Percentiles rank a stretch among this genome's conserved stretches.
Evolutionary conservation across 148 eudicot species (phyloP).

Genomic region (Chenopodium quinoa): DNA sequence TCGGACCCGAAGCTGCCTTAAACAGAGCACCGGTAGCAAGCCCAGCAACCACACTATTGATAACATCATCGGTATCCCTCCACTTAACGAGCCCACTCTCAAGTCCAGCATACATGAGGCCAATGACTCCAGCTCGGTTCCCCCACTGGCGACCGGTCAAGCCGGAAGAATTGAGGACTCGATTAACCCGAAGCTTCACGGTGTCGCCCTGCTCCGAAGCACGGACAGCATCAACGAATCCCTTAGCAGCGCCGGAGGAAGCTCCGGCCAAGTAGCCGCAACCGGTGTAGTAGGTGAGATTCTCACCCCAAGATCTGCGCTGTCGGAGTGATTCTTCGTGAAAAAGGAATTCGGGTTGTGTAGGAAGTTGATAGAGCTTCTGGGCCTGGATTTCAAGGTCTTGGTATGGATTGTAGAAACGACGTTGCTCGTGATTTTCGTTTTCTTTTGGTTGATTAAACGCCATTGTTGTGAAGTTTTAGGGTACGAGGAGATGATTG

Average conservation of each 20-base stretch:
- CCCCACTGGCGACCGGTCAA: conserved; percentile 63
- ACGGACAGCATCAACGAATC: conserved; percentile 48
- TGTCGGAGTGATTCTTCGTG: conserved; percentile 69
- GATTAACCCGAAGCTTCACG: conserved; percentile 56
- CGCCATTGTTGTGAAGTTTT: conserved; percentile 4
- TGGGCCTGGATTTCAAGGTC: conserved; percentile 59
- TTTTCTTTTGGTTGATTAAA: conserved; percentile 8
- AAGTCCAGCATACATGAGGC: conserved; percentile 71
- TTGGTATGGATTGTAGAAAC: conserved; percentile 78
- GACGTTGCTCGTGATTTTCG: conserved; percentile 23
- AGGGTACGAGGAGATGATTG: too few relatives aligned
- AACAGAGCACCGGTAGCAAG: conserved; percentile 75
- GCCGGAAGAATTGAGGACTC: conserved; percentile 69
- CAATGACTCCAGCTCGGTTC: conserved; percentile 69
- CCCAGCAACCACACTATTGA: conserved; percentile 82
- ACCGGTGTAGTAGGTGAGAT: conserved; percentile 86
- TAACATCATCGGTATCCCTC: conserved; percentile 72
- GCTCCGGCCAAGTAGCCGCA: conserved; percentile 67
- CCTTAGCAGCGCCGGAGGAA: conserved; percentile 54
- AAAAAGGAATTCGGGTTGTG: conserved; percentile 77
- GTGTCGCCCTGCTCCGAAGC: conserved; percentile 60
- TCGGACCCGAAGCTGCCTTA: conserved; percentile 72
- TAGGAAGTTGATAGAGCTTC: conserved; percentile 74
- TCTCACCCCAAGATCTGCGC: conserved; percentile 88
- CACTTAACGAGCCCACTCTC: conserved; percentile 71